A percentile compares a stretch with the other conserved stretches of the same genome.
phyloP scores from a whole-genome alignment of 2,329 filamentous ascomycete species.

The Exophiala oligosperma region DNA sequence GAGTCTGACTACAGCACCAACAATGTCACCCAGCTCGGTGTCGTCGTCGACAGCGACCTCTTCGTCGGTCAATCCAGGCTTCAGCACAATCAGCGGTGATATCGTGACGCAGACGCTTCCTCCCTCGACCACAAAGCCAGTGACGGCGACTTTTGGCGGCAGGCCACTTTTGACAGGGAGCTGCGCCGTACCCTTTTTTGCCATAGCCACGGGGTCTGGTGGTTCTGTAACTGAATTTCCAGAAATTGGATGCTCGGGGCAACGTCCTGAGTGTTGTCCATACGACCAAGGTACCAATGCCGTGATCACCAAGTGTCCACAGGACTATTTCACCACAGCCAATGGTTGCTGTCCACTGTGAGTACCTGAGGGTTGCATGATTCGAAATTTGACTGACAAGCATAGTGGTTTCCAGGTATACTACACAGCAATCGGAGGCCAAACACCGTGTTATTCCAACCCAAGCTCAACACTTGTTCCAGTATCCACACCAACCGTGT shows the following conservation, averaged over 20 bases:
- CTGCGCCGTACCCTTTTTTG: conserved; percentile 30
- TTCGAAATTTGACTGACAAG: conserved; percentile 10
- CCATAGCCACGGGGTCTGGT: conserved; percentile 17
- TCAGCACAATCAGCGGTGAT: conserved; percentile 23
- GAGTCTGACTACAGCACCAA: conserved; percentile 7
- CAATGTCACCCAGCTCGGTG: neutral
- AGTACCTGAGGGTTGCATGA: conserved; percentile 2
- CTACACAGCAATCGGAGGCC: conserved; percentile 25
- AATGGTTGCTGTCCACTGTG: conserved; percentile 30
- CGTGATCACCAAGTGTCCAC: conserved; percentile 27
- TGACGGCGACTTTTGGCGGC: conserved; percentile 24
- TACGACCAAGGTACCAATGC: conserved; percentile 21
- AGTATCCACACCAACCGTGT: conserved; percentile 23
- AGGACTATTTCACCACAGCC: conserved; percentile 30
- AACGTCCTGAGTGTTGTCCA: conserved; percentile 27
- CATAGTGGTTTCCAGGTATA: conserved; percentile 30
- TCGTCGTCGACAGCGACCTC: conserved; percentile 10
- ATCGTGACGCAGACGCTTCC: conserved; percentile 13
- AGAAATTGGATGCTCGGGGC: conserved; percentile 27
- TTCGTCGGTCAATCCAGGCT: conserved; percentile 7
- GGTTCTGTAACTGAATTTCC: conserved; percentile 25
- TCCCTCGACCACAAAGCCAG: conserved; percentile 10
- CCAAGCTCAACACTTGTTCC: conserved; percentile 23
- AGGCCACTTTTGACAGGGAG: conserved; percentile 29
- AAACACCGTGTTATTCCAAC: conserved; percentile 30